Evolutionary conservation across 2,329 filamentous ascomycete species (phyloP), one percentile per base, ranked within the genome.

Genomic region (Chaetomiaceae sp.): DNA sequence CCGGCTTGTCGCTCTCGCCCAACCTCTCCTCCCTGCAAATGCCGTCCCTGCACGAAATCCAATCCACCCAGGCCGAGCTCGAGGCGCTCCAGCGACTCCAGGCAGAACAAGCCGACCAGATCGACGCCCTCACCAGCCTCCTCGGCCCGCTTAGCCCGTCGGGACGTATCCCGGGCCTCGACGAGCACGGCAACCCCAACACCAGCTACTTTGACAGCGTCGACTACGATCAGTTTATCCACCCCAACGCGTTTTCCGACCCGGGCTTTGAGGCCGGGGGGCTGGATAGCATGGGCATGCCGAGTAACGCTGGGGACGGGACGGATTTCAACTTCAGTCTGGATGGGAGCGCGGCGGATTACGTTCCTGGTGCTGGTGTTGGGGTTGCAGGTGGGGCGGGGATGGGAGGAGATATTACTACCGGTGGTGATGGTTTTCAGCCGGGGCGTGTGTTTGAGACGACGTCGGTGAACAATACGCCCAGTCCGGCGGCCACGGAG

Each of bases 101-200:
- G 65, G 81, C 82, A 21, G 84, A 92, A 55, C 90, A 96, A 64
- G 84, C 87, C 55, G 79, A 79, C 43, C 86, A 87, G 44, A 86
- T 96, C 1, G 82, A 88, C 56, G 83, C 88, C 53, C 75, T 96
- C 9, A 84, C 84, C 47, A 84, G 82, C 51, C 73, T 90, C 14
- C 77, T 96, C 7, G 85, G 87, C 6, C 90, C 90, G 0, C 76
- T 95, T 11, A 91, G 86, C 63, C 90, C 90, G 0, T 88, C 82
- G 0, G 90, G 89, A 4, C 79, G 81, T 14, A 88, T 95, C 32
- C 87, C 89, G 1, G 88, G 88, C 4, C 68, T 94, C 1, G 74
- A 73, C 23, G 75, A 78, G 2, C 57, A 65, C 9, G 63, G 60
- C 4, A 66, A 61, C 14, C 60, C 60, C 7, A 65, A 72, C 53